These are phyloP conservation scores for Acarospora socialis DNA, from an alignment of 2,329 filamentous ascomycete species.

Conservation along the genomic window DNA sequence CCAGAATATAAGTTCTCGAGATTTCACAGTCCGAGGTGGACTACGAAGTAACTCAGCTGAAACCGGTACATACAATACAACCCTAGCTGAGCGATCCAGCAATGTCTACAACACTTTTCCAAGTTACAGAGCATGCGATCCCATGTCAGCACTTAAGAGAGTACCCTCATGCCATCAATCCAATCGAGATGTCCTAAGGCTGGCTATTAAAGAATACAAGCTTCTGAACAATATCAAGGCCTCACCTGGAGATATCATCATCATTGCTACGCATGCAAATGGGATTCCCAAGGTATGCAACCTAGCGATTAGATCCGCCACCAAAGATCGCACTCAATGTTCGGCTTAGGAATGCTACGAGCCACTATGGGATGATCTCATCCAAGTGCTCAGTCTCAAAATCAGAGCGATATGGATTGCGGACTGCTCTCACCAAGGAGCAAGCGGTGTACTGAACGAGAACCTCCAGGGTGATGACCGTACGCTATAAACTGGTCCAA, in stretches of 20 bases:
- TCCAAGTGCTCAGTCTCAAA: conserved; percentile 30
- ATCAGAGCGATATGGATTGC: conserved; percentile 71
- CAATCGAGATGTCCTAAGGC: conserved; percentile 35
- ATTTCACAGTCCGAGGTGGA: no score
- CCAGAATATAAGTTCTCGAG: no score
- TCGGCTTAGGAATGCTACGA: conserved; percentile 61
- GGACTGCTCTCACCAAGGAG: conserved; percentile 63
- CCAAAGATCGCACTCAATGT: conserved; percentile 4
- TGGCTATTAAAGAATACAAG: conserved; percentile 43
- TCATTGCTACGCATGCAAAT: conserved; percentile 41
- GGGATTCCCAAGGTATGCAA: conserved; percentile 36
- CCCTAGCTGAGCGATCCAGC: no score
- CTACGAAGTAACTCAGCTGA: no score
- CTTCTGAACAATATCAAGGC: conserved; percentile 29
- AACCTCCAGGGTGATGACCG: conserved; percentile 60
- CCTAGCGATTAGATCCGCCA: conserved; percentile 7
- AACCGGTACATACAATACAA: no score
- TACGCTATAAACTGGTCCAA: conserved; percentile 24
- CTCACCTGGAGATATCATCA: conserved; percentile 35
- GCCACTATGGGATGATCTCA: conserved; percentile 70
- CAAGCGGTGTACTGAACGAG: conserved; percentile 60
- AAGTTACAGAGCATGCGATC: conserved; percentile 33
- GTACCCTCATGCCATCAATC: conserved; percentile 33
- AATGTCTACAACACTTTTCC: conserved; percentile 31
- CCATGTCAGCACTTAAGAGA: conserved; percentile 37